Evolutionary conservation across 2,329 filamentous ascomycete species (phyloP).

Genomic region (Nothophaeocryptopus gaeumannii): DNA sequence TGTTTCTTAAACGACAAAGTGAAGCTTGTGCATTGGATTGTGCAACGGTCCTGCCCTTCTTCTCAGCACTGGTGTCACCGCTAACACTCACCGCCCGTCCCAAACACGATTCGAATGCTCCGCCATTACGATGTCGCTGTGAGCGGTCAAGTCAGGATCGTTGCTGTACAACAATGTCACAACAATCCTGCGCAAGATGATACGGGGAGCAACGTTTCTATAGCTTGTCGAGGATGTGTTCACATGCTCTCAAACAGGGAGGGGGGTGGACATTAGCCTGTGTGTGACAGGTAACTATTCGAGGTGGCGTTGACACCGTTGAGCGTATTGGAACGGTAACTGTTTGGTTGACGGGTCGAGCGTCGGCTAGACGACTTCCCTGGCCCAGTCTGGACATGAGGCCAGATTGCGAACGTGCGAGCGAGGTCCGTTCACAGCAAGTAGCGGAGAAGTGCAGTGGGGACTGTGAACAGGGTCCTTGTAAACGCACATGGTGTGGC

Average conservation of each 20-base stretch:
- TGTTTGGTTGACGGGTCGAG: no score
- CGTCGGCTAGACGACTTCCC: no score
- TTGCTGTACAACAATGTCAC: not conserved
- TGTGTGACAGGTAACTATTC: not conserved
- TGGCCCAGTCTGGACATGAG: no score
- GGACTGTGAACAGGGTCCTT: not conserved
- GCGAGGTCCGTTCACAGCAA: no score
- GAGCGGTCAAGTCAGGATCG: not conserved
- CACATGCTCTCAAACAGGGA: not conserved
- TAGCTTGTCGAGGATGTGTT: not conserved
- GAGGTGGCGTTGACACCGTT: not conserved
- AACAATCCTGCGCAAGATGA: not conserved
- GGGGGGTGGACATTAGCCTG: not conserved
- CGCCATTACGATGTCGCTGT: not conserved
- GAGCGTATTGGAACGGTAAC: no score
- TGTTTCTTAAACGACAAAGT: not conserved
- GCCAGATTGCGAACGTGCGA: no score
- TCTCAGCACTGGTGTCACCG: not conserved
- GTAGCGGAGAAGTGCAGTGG: not conserved
- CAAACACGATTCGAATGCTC: not conserved
- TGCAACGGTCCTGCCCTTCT: not conserved
- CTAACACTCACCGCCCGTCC: slow-evolving; percentile 1
- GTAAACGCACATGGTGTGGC: slow-evolving; percentile 2
- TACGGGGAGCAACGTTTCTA: not conserved
- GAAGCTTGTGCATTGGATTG: not conserved